phyloP scores from a whole-genome alignment of 2,329 filamentous ascomycete species.

The Talaromyces sp. region DNA sequence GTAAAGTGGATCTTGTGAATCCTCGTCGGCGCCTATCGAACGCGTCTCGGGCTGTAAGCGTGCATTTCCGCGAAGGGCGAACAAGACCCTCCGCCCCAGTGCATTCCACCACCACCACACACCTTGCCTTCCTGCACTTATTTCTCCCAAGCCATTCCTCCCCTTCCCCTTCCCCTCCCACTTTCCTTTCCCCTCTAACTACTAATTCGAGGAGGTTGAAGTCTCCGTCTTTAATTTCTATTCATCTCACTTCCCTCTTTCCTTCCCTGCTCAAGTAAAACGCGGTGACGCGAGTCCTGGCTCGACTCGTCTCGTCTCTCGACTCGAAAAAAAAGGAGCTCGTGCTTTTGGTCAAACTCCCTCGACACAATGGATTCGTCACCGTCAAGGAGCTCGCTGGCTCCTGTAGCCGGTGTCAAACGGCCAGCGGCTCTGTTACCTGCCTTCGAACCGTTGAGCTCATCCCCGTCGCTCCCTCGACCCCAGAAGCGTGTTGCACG shows the following conservation, averaged over 20 bases:
- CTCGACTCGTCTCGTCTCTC: slow-evolving; percentile 24
- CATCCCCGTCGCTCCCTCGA: slow-evolving; percentile 52
- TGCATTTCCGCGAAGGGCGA: slow-evolving; percentile 43
- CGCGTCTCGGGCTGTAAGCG: slow-evolving; percentile 44
- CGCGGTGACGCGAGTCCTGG: slow-evolving; percentile 29
- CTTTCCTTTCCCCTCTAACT: slow-evolving; percentile 24
- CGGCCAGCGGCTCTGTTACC: slow-evolving; percentile 52
- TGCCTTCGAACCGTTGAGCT: slow-evolving; percentile 53
- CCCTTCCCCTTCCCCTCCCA: slow-evolving; percentile 28
- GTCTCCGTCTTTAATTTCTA: slow-evolving; percentile 7
- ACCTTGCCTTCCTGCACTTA: slow-evolving; percentile 14
- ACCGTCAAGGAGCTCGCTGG: slow-evolving; percentile 38
- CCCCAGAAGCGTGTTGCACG: slow-evolving; percentile 51
- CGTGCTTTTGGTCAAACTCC: slow-evolving; percentile 10
- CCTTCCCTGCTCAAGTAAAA: slow-evolving; percentile 9
- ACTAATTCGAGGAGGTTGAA: slow-evolving; percentile 5
- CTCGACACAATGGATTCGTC: slow-evolving; percentile 43
- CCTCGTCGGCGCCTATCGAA: slow-evolving; percentile 43
- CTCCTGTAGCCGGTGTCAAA: slow-evolving; percentile 46
- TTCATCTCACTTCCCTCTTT: slow-evolving; percentile 12
- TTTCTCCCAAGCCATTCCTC: slow-evolving; percentile 25
- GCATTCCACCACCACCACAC: slow-evolving; percentile 37
- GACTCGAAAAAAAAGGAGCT: slow-evolving; percentile 13
- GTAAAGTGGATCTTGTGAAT: slow-evolving; percentile 38
- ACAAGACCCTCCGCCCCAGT: slow-evolving; percentile 38